Evolutionary conservation across 768 basidiomycete genomes (phyloP), one percentile per base, ranked within the genome.

Genomic region (Suillus placidus): DNA sequence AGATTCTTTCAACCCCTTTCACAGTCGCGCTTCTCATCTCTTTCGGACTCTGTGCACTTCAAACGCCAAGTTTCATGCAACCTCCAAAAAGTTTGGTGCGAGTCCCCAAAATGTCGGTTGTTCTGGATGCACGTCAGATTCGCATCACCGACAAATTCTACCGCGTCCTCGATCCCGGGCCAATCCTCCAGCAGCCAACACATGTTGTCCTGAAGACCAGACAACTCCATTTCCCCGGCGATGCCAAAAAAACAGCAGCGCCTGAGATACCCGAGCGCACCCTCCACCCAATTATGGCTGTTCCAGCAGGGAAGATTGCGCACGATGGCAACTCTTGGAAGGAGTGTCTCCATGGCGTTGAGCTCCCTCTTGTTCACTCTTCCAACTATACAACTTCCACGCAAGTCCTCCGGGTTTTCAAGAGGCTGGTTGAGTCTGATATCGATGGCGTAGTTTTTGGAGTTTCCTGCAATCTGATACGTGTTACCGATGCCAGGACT

Each of bases 381-480:
- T 45, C 75, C 74, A 4, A 76, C 65, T 34, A 69, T 67, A 16
- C 67, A 68, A 10, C 67, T 63, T 6, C 76, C 76, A 0, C 76
- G 69, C 75, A 76, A 76, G 7, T 68, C 61, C 1, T 61, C 38
- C 23, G 20, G 10, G 7, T 20, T 68, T 61, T 49, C 69, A 20
- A 66, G 63, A 4, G 38, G 42, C 3, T 66, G 66, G 0, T 58
- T 51, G 3, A 58, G 32, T 9, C 69, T 20, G 35, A 69, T 67
- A 18, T 67, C 66, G 0, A 69, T 66, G 1, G 70, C 70, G 55
- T 69, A 73, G 10, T 73, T 70, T 13, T 73, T 68, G 2, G 65
- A 61, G 57, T 66, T 60, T 3, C 76, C 75, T 0, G 69, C 67
- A 10, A 77, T 49, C 51, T 77, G 71, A 61, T 77, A 76, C 62